Base-by-base conservation (phyloP, 305 asterid species). In the Plantago rigida region DNA sequence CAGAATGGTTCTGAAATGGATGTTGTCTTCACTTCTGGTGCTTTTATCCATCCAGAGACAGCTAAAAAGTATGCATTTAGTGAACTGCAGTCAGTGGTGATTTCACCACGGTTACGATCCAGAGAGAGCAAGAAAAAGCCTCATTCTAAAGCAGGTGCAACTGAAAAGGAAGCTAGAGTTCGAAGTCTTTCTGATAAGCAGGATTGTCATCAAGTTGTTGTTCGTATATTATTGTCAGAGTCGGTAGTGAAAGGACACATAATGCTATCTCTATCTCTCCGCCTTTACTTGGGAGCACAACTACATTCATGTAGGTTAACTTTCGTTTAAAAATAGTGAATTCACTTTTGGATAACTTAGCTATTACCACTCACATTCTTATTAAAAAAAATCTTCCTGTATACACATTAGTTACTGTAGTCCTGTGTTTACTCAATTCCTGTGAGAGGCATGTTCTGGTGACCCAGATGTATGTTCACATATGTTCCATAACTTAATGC, bases 191-290 rank as follows among this genome's bases (percentile, higher is more conserved):
- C 53, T 44, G 75, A 80, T 66, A 71, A 73, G 69, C 65, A 60
- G 60, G 80, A 75, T 63, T 1, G 44, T 60, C 55, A 61, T 69
- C 82, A 72, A 69, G 71, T 77, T 31, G 74, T 79, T 57, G 76
- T 80, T 51, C 83, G 69, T 41, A 46, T 88, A 59, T 72, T 88
- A 66, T 68, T 92, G 44, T 83, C 94, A 12, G 87, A 83, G 60
- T 79, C 87, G 29, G 99, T 88, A 73, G 83, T 94, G 34, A 86
- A 75, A 83, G 99, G 99, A 69, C 99, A 92, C 73, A 68, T 92
- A 66, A 84, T 83, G 96, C 79, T 92, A 67, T 73, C 94, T 69
- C 82, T 68, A 75, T 76, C 91, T 61, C 94, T 92, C 63, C 93
- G 94, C 60, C 87, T 84, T 73, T 83, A 81, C 81, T 74, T 92